Evolutionary conservation across 352 stramenopile genomes (phyloP), one percentile per base, ranked within the genome.

Genomic region (Phytophthora melonis): DNA sequence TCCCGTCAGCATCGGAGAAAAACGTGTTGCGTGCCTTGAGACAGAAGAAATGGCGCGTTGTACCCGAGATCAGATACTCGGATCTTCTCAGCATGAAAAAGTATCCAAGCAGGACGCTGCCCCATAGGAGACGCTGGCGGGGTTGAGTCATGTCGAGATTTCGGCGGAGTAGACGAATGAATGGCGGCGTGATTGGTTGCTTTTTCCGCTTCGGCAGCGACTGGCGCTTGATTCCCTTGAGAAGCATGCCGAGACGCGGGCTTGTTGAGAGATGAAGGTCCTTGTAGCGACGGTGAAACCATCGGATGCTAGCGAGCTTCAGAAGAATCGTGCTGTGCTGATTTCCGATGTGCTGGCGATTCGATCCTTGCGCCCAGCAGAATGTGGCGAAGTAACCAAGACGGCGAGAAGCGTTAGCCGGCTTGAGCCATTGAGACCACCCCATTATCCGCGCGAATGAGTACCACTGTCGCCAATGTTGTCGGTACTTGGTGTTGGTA

Each of bases 381-480:
- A 25, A 39, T 2, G 60, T 58, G 10, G 60, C 47, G 16, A 53
- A 52, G 13, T 66, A 30, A 25, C 47, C 45, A 2, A 66, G 60
- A 41, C 60, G n/a, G 1, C 14, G 27, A n/a, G 60, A 58, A 6
- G 45, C 39, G 16, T 63, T 70, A 57, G 36, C 39, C 6, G 39
- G 6, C 27, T 9, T 64, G 14, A 76, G 39, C 62, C 69, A 68
- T 30, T 47, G 41, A 7, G 57, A 72, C 63, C 62, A 72, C 3
- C 54, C 55, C 69, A 76, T 75, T 3, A 43, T 6, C 27, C 16
- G 7, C 16, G 68, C 18, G 30, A 72, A 77, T n/a, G 14, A 43
- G 49, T 43, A 63, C 70, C 63, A 79, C 47, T 79, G 72, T 3
- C n/a, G 21, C 72, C 72, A 79, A 14, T 66, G 41, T n/a, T 16